Conservation (phyloP, 1,284 basidiomycete species). For the Leccinum griseonigrum region DNA sequence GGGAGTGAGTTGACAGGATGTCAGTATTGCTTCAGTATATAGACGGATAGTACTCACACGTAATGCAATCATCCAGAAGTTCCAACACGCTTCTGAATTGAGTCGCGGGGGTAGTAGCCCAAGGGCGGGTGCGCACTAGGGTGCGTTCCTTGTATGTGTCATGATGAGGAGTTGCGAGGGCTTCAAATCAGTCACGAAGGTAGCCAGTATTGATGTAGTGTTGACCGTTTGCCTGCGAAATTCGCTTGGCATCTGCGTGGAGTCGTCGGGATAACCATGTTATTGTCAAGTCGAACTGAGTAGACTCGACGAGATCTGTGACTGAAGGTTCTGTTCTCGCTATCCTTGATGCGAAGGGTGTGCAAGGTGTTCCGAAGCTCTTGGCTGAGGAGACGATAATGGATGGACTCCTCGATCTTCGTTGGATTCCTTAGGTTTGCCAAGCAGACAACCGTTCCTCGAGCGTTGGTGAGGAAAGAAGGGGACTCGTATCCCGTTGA, state of each 20-base stretch:
- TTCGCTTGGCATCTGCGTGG: neutral
- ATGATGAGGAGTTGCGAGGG: neutral
- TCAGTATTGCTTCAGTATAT: neutral
- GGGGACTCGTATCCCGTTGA: neutral
- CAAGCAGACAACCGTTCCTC: neutral
- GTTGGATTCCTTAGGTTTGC: neutral
- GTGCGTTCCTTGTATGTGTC: neutral
- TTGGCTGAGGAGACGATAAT: neutral
- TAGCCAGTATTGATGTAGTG: neutral
- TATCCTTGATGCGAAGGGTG: neutral
- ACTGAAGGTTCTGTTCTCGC: neutral
- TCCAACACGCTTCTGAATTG: neutral
- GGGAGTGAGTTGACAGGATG: neutral
- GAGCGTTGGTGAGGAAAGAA: neutral
- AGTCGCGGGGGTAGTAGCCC: neutral
- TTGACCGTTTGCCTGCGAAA: neutral
- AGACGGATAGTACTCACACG: neutral
- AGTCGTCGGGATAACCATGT: neutral
- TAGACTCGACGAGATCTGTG: neutral
- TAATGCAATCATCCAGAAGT: neutral
- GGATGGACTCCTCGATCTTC: neutral
- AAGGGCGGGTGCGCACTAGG: neutral
- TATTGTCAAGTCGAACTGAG: neutral
- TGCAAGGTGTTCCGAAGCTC: neutral
- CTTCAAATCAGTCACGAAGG: neutral